Conservation (phyloP, 129 eudicot species). For the Flaveria sonorensis region DNA sequence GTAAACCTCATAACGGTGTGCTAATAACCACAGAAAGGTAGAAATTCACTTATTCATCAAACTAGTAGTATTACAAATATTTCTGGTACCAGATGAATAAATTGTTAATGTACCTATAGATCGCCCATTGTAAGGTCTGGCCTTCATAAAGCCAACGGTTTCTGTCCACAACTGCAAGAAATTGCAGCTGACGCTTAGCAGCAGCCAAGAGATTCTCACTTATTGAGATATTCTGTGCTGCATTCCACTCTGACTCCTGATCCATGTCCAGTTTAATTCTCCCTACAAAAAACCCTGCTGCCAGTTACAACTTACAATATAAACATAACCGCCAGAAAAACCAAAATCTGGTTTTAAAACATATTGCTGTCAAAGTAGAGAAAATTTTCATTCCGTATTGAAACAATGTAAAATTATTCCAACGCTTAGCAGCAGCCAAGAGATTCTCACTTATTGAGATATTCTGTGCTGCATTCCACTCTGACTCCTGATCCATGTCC, state of each 20-base stretch:
- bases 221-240: constrained; percentile 64
- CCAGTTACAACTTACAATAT: neutral
- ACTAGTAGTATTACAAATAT: neutral
- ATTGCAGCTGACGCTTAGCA: constrained; percentile 71
- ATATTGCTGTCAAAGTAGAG: no score
- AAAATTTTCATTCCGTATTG: no score
- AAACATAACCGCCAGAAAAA: constrained; percentile 5
- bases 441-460: constrained; percentile 68
- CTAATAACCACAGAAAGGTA: neutral
- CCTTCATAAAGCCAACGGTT: constrained; percentile 84
- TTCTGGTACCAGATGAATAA: neutral
- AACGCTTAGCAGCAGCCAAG: constrained; percentile 62
- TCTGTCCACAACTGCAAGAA: constrained; percentile 73
- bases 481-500: constrained; percentile 73
- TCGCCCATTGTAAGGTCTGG: constrained; percentile 63
- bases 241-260: constrained; percentile 81
- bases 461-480: constrained; percentile 84
- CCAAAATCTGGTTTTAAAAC: no score
- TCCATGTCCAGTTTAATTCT: constrained; percentile 52
- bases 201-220: constrained; percentile 76
- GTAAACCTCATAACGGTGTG: neutral
- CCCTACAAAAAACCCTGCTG: constrained; percentile 4
- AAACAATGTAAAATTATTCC: no score
- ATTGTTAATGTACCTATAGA: constrained; percentile 54
- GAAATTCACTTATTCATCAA: neutral